Evolutionary conservation across 2,329 filamentous ascomycete genomes (phyloP).

Genomic region (Colletotrichum eremochloae): DNA sequence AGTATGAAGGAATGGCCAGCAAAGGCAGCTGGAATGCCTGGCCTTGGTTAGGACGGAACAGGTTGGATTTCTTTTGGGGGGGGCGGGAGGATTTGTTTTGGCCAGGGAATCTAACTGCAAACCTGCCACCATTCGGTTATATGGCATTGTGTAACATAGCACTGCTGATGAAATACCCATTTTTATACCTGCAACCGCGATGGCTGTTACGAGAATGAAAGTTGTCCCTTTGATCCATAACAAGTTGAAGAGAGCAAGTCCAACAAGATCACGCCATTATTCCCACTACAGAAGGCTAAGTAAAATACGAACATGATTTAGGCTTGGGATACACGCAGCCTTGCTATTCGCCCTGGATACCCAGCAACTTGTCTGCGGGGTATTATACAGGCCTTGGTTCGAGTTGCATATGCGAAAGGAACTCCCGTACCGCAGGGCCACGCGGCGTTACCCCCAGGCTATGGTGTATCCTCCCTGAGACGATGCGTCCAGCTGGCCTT

Average conservation of each 20-base stretch:
- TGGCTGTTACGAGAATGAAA: not conserved
- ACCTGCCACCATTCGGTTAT: not conserved
- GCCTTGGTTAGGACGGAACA: not conserved
- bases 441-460: not conserved
- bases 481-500: not conserved
- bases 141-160: constrained; percentile 22
- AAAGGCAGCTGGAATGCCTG: not conserved
- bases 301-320: not conserved
- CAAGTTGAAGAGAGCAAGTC: not conserved
- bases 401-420: constrained; percentile 23
- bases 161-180: constrained; percentile 26
- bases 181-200: constrained; percentile 5
- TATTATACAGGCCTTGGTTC: not conserved
- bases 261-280: not conserved
- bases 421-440: constrained; percentile 18
- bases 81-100: not conserved
- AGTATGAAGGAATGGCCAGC: not conserved
- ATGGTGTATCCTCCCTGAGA: not conserved
- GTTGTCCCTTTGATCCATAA: not conserved
- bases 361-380: constrained; percentile 14
- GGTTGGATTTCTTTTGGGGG: not conserved
- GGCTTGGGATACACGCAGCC: constrained; percentile 2
- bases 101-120: not conserved
- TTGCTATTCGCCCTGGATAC: not conserved
- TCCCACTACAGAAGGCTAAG: not conserved